Evolutionary conservation across 441 rosid genomes (phyloP).

Genomic region (Capsella rubella): DNA sequence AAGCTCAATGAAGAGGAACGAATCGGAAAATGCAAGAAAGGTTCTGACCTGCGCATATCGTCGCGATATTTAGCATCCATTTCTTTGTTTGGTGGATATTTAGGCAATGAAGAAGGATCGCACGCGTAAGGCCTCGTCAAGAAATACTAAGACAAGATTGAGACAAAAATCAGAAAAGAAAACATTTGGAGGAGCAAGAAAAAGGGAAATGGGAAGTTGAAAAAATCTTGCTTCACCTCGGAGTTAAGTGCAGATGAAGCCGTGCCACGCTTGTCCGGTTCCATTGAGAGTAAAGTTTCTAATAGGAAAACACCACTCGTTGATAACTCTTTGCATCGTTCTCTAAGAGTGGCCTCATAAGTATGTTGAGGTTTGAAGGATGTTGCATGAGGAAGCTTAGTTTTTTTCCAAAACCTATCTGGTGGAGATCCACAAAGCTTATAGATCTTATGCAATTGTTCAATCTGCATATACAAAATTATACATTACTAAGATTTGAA

Average conservation of each 20-base stretch:
- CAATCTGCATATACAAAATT: slow-evolving; percentile 58
- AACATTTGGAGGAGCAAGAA: background rate
- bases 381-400: slow-evolving; percentile 69
- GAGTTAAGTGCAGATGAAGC: slow-evolving; percentile 78
- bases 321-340: slow-evolving; percentile 67
- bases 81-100: slow-evolving; percentile 92
- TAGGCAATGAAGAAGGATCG: slow-evolving; percentile 89
- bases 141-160: slow-evolving; percentile 62
- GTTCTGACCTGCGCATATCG: slow-evolving; percentile 68
- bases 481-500: background rate
- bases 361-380: slow-evolving; percentile 74
- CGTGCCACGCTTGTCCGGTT: slow-evolving; percentile 88
- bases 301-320: slow-evolving; percentile 59
- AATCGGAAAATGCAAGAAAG: background rate
- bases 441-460: slow-evolving; percentile 90
- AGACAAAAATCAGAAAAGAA: slow-evolving; percentile 2
- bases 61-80: slow-evolving; percentile 87
- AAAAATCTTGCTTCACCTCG: slow-evolving; percentile 51
- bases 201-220: background rate
- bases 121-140: slow-evolving; percentile 73
- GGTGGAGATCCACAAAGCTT: slow-evolving; percentile 92
- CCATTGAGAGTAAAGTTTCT: slow-evolving; percentile 74
- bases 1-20: background rate
- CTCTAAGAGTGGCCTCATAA: slow-evolving; percentile 69
- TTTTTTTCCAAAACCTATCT: slow-evolving; percentile 77